phyloP scores from a whole-genome alignment of 352 stramenopile genomes.

The Thraustochytrium sp. region DNA sequence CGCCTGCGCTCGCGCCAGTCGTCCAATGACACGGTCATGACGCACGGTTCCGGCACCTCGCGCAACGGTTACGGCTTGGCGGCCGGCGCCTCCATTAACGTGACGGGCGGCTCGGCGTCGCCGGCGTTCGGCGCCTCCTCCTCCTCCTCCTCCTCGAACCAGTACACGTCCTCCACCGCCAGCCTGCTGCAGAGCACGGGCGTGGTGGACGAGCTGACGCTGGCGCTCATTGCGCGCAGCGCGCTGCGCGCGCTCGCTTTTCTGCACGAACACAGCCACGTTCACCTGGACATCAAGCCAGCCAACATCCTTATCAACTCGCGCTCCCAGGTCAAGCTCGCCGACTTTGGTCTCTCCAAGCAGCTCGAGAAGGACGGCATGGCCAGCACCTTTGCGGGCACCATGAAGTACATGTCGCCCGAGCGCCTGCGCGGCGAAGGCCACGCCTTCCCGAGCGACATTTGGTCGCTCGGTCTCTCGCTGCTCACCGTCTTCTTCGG shows the following conservation, averaged over 20 bases:
- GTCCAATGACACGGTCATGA: neutral
- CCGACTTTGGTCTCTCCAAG: slow-evolving; percentile 55
- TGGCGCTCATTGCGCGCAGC: slow-evolving; percentile 77
- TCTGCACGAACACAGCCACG: slow-evolving; percentile 73
- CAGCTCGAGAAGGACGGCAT: slow-evolving; percentile 60
- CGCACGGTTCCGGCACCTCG: neutral
- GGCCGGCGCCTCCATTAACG: too few species aligned
- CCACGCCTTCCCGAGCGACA: slow-evolving; percentile 47
- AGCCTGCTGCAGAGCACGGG: neutral
- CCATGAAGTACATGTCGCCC: slow-evolving; percentile 84
- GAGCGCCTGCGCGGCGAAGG: slow-evolving; percentile 75
- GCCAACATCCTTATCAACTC: slow-evolving; percentile 80
- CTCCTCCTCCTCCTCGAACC: too few species aligned
- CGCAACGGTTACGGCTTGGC: neutral
- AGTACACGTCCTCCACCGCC: neutral
- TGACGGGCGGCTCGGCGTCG: too few species aligned
- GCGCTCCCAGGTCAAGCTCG: slow-evolving; percentile 74
- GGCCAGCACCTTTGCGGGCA: slow-evolving; percentile 80
- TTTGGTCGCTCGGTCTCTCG: slow-evolving; percentile 47
- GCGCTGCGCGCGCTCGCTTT: slow-evolving; percentile 76
- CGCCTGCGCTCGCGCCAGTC: neutral
- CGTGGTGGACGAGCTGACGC: slow-evolving; percentile 60
- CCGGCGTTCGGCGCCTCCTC: too few species aligned
- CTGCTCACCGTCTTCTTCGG: slow-evolving; percentile 75
- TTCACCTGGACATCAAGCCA: slow-evolving; percentile 92